Conservation (phyloP, 495 filamentous ascomycete species). For the Penicillium robsamsonii region DNA sequence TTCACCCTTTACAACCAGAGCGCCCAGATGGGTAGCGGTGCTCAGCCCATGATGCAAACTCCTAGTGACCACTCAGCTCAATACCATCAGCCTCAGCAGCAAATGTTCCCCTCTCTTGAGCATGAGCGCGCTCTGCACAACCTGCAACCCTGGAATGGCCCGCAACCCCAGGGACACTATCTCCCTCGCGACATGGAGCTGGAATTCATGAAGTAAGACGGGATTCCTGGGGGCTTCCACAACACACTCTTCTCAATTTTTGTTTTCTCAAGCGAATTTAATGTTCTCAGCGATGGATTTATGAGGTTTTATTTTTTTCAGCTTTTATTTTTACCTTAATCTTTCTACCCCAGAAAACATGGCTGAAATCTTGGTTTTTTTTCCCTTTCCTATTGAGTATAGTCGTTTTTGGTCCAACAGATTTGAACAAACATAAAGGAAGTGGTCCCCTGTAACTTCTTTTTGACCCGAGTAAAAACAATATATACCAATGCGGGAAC, state of each 20-base stretch:
- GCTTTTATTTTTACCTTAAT: neutral
- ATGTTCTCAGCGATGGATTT: conserved; percentile 6
- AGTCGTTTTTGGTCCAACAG: too few species aligned
- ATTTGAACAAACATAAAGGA: too few species aligned
- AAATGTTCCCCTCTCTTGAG: conserved; percentile 27
- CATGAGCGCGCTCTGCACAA: conserved; percentile 15
- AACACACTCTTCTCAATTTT: neutral
- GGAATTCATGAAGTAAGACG: conserved; percentile 19
- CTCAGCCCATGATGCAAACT: conserved; percentile 5
- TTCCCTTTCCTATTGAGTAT: neutral
- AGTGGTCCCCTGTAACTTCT: too few species aligned
- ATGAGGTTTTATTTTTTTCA: neutral
- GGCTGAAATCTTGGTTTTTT: too few species aligned
- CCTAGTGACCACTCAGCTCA: conserved; percentile 1
- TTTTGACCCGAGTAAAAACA: too few species aligned
- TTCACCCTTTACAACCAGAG: conserved; percentile 43
- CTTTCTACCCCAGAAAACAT: neutral
- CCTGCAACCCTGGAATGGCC: conserved; percentile 19
- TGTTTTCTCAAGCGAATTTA: conserved; percentile 7
- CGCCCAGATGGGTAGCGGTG: neutral
- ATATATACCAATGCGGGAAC: too few species aligned
- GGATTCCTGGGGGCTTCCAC: neutral
- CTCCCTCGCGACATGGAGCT: conserved; percentile 18
- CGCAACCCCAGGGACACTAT: conserved; percentile 15
- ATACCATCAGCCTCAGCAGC: conserved; percentile 12